These are phyloP conservation scores for Nannizziopsis arthrosporioides DNA, from an alignment of 2,329 filamentous ascomycete genomes.

Conservation along the genomic window DNA sequence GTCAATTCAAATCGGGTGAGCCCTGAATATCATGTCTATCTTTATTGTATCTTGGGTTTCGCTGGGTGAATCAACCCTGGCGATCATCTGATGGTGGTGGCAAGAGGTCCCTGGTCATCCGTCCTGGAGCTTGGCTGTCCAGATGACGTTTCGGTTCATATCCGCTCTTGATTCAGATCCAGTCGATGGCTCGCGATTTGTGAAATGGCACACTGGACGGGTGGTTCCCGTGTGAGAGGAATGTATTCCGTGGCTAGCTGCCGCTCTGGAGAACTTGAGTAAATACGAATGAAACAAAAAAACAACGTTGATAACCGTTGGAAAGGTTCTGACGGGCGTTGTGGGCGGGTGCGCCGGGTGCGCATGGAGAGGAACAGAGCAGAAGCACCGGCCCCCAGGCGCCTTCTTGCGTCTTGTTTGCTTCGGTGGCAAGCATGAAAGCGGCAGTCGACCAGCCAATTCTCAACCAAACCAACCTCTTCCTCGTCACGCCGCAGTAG, in stretches of 20 bases:
- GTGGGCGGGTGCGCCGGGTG: no score
- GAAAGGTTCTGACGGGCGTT: neutral
- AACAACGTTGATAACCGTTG: neutral
- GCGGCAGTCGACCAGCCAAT: constrained; percentile 6
- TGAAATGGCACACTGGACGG: constrained; percentile 3
- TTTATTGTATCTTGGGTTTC: neutral
- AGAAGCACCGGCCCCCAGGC: neutral
- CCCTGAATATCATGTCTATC: neutral
- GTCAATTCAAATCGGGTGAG: neutral
- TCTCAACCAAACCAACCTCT: constrained; percentile 4
- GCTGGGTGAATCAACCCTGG: neutral
- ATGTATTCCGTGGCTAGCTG: constrained; percentile 10
- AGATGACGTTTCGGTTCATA: constrained; percentile 7
- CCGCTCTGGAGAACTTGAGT: neutral
- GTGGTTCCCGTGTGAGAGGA: constrained; percentile 1
- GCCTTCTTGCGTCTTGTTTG: constrained; percentile 1
- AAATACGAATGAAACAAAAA: constrained; percentile 1
- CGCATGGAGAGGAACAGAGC: no score
- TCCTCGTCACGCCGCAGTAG: constrained; percentile 3
- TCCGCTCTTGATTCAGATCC: constrained; percentile 6
- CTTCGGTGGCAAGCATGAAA: neutral
- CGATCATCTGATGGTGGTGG: neutral
- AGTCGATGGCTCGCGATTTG: constrained; percentile 5
- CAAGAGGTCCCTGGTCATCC: neutral
- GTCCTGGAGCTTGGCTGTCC: neutral